These are phyloP conservation scores for Trypanosoma vivax DNA, from an alignment of 208 protist genomes.

Conservation along the genomic window DNA sequence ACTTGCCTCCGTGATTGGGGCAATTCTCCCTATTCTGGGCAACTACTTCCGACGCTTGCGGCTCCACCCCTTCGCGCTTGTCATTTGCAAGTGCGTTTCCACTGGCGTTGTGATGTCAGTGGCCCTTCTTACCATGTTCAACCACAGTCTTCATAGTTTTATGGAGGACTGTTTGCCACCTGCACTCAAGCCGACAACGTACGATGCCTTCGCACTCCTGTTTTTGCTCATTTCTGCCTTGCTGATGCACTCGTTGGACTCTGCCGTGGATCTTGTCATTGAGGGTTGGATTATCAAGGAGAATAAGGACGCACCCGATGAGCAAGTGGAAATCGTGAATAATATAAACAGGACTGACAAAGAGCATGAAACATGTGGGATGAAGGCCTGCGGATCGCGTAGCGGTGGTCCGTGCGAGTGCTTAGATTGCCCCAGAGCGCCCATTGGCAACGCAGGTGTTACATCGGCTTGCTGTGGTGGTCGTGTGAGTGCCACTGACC, in stretches of 20 bases:
- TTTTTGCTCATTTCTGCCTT: conserved; percentile 40
- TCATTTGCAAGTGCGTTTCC: conserved; percentile 41
- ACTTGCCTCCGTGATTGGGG: conserved; percentile 30
- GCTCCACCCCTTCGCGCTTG: conserved; percentile 30
- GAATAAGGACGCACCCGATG: background rate
- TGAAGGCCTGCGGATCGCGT: background rate
- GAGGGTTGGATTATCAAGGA: conserved; percentile 23
- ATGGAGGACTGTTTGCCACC: conserved; percentile 30
- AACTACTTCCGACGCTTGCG: conserved; percentile 28
- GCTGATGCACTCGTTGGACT: conserved; percentile 55
- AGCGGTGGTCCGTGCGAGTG: background rate
- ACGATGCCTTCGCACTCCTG: conserved; percentile 35
- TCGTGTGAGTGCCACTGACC: background rate
- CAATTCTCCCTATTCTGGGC: conserved; percentile 35
- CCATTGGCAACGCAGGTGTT: too few species aligned
- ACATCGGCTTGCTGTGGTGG: background rate
- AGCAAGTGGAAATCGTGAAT: background rate
- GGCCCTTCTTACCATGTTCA: conserved; percentile 56
- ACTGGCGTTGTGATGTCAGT: conserved; percentile 58
- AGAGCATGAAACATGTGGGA: conserved; percentile 1
- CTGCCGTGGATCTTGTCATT: conserved; percentile 22
- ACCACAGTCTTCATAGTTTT: conserved; percentile 29
- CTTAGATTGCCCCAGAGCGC: background rate
- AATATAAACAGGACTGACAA: background rate
- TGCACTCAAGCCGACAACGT: conserved; percentile 26